Percentiles rank a stretch among this genome's conserved stretches.
phyloP scores from a whole-genome alignment of 2,329 filamentous ascomycete genomes.

The Dactylellina parvicollis region DNA sequence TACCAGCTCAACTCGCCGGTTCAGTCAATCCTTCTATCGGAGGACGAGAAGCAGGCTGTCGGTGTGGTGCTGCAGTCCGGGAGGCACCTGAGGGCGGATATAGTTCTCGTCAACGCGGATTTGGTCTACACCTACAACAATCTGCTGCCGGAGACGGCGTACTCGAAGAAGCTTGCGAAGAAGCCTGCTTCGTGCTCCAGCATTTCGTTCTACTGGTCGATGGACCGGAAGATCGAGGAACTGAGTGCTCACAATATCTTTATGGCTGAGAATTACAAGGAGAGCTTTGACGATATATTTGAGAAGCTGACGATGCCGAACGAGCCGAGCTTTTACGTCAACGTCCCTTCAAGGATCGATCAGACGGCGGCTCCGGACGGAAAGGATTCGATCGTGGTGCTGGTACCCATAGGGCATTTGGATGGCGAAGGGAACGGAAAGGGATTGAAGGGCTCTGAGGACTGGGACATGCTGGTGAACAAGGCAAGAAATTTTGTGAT shows the following conservation, averaged over 20 bases:
- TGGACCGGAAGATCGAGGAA: slow-evolving; percentile 70
- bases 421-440: slow-evolving; percentile 58
- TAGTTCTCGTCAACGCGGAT: slow-evolving; percentile 76
- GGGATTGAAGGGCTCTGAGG: slow-evolving; percentile 62
- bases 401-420: slow-evolving; percentile 78
- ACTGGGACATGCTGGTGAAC: slow-evolving; percentile 61
- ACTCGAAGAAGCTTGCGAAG: slow-evolving; percentile 39
- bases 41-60: slow-evolving; percentile 66
- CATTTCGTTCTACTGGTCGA: slow-evolving; percentile 74
- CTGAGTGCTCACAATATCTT: slow-evolving; percentile 80
- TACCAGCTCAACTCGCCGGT: slow-evolving; percentile 72
- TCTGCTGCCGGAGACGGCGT: slow-evolving; percentile 67
- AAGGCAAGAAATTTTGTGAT: slow-evolving; percentile 64
- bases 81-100: slow-evolving; percentile 70
- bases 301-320: slow-evolving; percentile 73
- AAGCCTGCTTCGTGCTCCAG: slow-evolving; percentile 41
- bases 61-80: slow-evolving; percentile 71
- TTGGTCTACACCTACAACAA: slow-evolving; percentile 79
- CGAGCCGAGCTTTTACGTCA: slow-evolving; percentile 79
- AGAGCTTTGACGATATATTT: slow-evolving; percentile 81
- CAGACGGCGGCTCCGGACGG: slow-evolving; percentile 72
- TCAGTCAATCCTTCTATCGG: slow-evolving; percentile 66
- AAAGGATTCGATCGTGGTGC: slow-evolving; percentile 73
- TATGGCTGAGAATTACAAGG: slow-evolving; percentile 75
- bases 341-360: slow-evolving; percentile 77